phyloP scores from a whole-genome alignment of 495 filamentous ascomycete species.

The Aspergillus coremiiformis region DNA sequence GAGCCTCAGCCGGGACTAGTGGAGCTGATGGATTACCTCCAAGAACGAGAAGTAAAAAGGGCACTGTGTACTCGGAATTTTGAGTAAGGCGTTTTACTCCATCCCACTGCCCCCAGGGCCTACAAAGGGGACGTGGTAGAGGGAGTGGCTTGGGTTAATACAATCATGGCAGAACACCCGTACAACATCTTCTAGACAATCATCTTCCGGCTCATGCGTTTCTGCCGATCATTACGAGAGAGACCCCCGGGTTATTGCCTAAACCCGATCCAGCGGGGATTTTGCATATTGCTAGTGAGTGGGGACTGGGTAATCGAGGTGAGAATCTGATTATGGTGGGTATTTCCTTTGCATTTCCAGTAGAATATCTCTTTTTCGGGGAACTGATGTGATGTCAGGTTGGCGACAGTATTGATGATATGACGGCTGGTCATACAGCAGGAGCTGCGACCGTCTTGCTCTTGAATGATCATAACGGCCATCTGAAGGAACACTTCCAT shows the following conservation, averaged over 20 bases:
- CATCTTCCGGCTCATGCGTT: constrained; percentile 64
- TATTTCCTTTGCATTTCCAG: neutral
- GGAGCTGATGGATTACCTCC: constrained; percentile 71
- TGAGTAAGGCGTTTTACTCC: constrained; percentile 42
- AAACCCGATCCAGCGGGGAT: constrained; percentile 89
- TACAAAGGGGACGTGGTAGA: neutral
- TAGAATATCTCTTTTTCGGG: neutral
- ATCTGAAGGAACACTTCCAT: constrained; percentile 66
- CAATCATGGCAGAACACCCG: constrained; percentile 43
- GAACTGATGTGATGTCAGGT: constrained; percentile 38
- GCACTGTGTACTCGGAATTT: constrained; percentile 95
- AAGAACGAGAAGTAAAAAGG: constrained; percentile 56
- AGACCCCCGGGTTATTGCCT: constrained; percentile 58
- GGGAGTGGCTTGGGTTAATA: neutral
- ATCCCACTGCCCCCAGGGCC: neutral
- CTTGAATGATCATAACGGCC: constrained; percentile 68
- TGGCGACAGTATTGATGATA: constrained; percentile 89
- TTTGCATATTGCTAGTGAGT: constrained; percentile 68
- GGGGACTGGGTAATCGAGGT: constrained; percentile 54
- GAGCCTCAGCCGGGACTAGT: constrained; percentile 71
- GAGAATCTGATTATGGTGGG: constrained; percentile 48
- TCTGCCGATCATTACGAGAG: constrained; percentile 76
- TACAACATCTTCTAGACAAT: constrained; percentile 63
- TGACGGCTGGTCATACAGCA: constrained; percentile 77
- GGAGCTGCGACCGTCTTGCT: constrained; percentile 87